Evolutionary conservation across 2,329 filamentous ascomycete genomes (phyloP).

Genomic region (Ceratocystis destructans): DNA sequence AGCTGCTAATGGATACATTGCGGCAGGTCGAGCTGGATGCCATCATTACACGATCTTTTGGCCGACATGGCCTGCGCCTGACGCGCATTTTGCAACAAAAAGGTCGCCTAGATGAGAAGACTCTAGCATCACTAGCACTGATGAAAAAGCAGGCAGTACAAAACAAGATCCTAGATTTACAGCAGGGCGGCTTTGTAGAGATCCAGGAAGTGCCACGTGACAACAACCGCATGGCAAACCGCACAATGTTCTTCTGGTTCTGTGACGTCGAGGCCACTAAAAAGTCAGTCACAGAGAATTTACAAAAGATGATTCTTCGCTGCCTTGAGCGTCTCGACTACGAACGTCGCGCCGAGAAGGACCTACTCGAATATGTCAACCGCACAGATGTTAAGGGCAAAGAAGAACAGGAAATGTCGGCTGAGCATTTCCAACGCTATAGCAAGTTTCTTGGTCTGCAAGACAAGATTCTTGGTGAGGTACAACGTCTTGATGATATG

Average conservation of each 20-base stretch:
- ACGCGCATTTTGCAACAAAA: constrained; percentile 71
- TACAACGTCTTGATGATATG: constrained; percentile 70
- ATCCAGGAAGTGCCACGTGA: constrained; percentile 91
- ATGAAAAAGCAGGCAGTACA: constrained; percentile 78
- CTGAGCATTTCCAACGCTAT: constrained; percentile 55
- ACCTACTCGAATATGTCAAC: constrained; percentile 67
- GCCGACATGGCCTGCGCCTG: constrained; percentile 64
- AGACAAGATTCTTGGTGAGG: constrained; percentile 62
- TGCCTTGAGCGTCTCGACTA: constrained; percentile 67
- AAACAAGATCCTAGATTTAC: constrained; percentile 70
- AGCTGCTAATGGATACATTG: constrained; percentile 54
- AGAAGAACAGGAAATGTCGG: constrained; percentile 65
- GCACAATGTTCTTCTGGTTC: constrained; percentile 85
- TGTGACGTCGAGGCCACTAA: constrained; percentile 65
- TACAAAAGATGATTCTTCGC: constrained; percentile 81
- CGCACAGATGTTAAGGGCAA: constrained; percentile 74
- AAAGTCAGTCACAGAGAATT: constrained; percentile 58
- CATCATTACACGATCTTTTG: constrained; percentile 64
- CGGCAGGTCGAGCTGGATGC: constrained; percentile 69
- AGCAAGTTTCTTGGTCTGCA: constrained; percentile 48
- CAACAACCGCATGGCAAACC: constrained; percentile 62
- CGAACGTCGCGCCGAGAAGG: constrained; percentile 57
- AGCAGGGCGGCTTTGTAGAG: constrained; percentile 74
- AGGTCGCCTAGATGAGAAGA: constrained; percentile 91
- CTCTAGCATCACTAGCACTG: constrained; percentile 64